phyloP scores from a whole-genome alignment of 176 grass and related monocot species.

The Aechmea fasciata region DNA sequence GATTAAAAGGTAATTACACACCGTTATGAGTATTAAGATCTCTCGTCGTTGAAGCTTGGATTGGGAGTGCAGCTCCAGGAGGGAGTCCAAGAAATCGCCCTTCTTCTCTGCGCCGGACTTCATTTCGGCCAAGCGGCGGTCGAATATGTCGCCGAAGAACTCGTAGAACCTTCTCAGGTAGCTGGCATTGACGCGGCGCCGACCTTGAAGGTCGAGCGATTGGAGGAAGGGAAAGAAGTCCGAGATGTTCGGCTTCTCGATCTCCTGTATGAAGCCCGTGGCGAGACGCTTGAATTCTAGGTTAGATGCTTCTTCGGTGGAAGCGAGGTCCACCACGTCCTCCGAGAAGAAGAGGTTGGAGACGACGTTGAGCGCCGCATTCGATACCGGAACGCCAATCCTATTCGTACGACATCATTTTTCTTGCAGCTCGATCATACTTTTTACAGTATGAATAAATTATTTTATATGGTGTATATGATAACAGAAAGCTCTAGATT shows the following conservation, averaged over 20 bases:
- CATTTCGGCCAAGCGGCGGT: neutral
- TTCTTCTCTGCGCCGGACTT: neutral
- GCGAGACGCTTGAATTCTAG: conserved; percentile 12
- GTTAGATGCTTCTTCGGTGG: neutral
- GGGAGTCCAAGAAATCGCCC: conserved; percentile 30
- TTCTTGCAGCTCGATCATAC: too few relatives aligned
- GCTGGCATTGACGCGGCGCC: neutral
- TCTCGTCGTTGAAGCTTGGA: conserved; percentile 10
- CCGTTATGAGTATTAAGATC: conserved; percentile 11
- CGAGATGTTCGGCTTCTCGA: conserved; percentile 26
- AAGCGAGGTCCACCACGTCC: conserved; percentile 19
- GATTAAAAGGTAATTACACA: neutral
- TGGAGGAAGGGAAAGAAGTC: conserved; percentile 27
- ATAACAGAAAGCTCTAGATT: too few relatives aligned
- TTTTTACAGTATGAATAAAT: too few relatives aligned
- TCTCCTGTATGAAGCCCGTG: neutral
- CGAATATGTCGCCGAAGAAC: conserved; percentile 17
- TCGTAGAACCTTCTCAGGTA: neutral
- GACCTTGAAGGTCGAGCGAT: conserved; percentile 27
- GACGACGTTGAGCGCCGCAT: conserved; percentile 25
- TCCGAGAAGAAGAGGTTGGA: conserved; percentile 18
- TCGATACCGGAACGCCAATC: conserved; percentile 12
- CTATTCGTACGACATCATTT: neutral
- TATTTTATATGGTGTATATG: too few relatives aligned
- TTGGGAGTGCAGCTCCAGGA: conserved; percentile 18